phyloP scores from a whole-genome alignment of 192 early-diverging fungal genomes.

The Phlyctochytrium arcticum region DNA sequence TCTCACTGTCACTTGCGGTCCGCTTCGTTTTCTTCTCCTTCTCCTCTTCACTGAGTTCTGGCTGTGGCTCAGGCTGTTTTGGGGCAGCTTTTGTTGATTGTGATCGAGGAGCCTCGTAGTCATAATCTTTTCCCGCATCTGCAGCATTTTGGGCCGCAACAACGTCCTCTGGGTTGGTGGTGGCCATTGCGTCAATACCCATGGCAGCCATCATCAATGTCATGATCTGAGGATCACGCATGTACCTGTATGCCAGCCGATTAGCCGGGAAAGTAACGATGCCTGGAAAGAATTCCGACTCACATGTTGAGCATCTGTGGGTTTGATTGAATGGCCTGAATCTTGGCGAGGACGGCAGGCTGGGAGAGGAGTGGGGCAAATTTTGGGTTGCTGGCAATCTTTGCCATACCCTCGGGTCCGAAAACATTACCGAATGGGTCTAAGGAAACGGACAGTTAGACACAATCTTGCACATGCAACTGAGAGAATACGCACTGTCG shows the following conservation, averaged over 20 bases:
- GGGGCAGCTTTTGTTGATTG: background rate
- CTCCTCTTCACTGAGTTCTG: conserved; percentile 51
- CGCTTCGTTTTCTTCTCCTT: conserved; percentile 65
- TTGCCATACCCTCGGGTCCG: conserved; percentile 68
- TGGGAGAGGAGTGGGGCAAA: conserved; percentile 66
- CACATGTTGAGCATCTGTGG: conserved; percentile 55
- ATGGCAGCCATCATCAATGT: conserved; percentile 68
- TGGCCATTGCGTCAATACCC: conserved; percentile 61
- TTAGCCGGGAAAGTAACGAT: too few species aligned
- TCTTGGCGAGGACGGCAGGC: conserved; percentile 69
- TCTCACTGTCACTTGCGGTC: conserved; percentile 59
- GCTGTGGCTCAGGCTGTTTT: conserved; percentile 36
- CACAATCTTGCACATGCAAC: conserved; percentile 1
- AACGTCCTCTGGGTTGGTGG: conserved; percentile 37
- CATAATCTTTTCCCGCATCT: conserved; percentile 32
- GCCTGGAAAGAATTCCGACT: background rate
- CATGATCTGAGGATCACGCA: conserved; percentile 83
- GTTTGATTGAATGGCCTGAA: conserved; percentile 72
- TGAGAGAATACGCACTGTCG: conserved; percentile 32
- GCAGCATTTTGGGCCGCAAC: conserved; percentile 39
- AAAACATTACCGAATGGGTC: conserved; percentile 61
- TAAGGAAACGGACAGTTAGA: conserved; percentile 17
- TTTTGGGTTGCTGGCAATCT: conserved; percentile 82
- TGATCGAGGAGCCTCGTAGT: conserved; percentile 15
- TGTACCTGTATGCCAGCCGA: conserved; percentile 48